Base-by-base conservation (phyloP, 2,329 filamentous ascomycete genomes). In the Colletotrichum sp. region DNA sequence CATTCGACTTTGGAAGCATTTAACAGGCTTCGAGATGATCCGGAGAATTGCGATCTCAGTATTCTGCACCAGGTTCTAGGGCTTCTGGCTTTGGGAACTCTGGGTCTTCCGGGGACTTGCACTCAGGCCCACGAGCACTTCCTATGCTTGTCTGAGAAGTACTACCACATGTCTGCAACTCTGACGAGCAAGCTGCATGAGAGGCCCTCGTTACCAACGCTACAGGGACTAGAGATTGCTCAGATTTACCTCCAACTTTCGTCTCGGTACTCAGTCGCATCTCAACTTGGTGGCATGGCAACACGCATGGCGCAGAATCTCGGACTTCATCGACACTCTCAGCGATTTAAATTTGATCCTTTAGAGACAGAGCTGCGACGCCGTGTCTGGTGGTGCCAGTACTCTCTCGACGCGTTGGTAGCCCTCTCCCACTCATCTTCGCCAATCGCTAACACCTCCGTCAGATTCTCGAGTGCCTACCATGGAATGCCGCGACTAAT, bases 401-500 rank as follows among this genome's bases (percentile, higher is more conserved):
- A 80, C 59, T 77, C 80, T 5, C 76, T 81, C 7, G 80, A 81
- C 24, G 63, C 76, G 79, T 81, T 68, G 18, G 80, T 65, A 9
- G 8, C 26, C 12, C 18, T 7, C 24, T 13, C 4, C 6, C 26
- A 4, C 6, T 32, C 7, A 36, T 4, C 24, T 8, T 69, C 8
- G 7, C 18, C n/a, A 21, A 28, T 18, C 7, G 12, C 55, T 72
- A 13, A 75, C 68, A 5, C 16, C 21, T 13, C 8, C 10, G 6
- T n/a, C 21, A 81, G 79, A 1, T 80, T 81, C 39, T 78, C 77
- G 16, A 81, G 79, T 55, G 77, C 77, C 3, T 81, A 80, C 30
- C 80, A 81, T 28, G 80, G 80, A 1, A 79, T 81, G 76, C 80
- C 79, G 15, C 80, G 80, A 8, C 73, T 81, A 3, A 81, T 81